phyloP scores from a whole-genome alignment of 73 alveolate genomes.

The Paramecium biaurelia region DNA sequence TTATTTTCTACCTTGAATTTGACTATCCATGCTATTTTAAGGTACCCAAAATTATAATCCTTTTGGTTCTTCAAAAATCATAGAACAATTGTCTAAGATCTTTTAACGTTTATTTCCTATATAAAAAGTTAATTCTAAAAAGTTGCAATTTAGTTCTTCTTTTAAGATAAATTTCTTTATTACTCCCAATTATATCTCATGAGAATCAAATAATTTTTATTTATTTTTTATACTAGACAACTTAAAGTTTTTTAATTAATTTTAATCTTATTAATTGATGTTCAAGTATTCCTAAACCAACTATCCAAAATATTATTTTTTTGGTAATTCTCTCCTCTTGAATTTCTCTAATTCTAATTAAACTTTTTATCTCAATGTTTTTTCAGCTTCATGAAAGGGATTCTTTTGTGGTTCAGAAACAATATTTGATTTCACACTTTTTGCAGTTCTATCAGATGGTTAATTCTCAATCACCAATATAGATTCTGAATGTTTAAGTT shows the following conservation, averaged over 20 bases:
- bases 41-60: slow-evolving; percentile 17
- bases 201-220: background rate
- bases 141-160: background rate
- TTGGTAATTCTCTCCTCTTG: background rate
- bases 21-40: background rate
- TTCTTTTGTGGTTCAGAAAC: background rate
- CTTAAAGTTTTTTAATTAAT: background rate
- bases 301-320: background rate
- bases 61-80: background rate
- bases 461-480: background rate
- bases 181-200: background rate
- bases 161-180: background rate
- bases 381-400: background rate
- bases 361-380: background rate
- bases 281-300: background rate
- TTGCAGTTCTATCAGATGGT: background rate
- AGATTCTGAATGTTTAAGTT: background rate
- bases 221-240: background rate
- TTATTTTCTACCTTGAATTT: background rate
- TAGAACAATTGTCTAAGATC: background rate
- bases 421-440: background rate
- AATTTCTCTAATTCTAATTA: background rate
- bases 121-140: background rate
- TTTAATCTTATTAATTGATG: background rate
- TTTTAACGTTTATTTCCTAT: background rate